A percentile compares a stretch with the other conserved stretches of the same genome.
Conservation (phyloP, 371 early-diverging fungal species). For the Syncephalastrum racemosum region DNA sequence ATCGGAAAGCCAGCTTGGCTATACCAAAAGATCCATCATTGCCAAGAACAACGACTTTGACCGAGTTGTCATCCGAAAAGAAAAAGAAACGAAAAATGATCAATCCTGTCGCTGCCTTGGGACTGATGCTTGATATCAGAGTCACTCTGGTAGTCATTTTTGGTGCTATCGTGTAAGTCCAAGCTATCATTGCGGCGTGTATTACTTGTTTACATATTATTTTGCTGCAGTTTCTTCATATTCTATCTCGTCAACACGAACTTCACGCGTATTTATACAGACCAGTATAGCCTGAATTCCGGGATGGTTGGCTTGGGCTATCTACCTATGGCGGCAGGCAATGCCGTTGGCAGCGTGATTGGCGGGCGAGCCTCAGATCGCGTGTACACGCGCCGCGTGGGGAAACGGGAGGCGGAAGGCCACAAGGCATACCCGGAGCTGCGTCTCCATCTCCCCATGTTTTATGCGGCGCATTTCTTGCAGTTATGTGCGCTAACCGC, state of each 20-base stretch:
- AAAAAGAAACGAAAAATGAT: not conserved
- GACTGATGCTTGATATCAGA: conserved; percentile 26
- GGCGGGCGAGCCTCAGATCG: conserved; percentile 40
- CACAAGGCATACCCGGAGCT: conserved; percentile 30
- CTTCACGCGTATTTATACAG: conserved; percentile 32
- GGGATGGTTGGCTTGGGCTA: conserved; percentile 39
- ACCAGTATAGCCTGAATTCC: conserved; percentile 32
- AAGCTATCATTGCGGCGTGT: not conserved
- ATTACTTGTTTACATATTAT: not conserved
- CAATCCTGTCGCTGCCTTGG: conserved; percentile 38
- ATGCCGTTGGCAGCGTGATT: conserved; percentile 29
- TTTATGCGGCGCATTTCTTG: conserved; percentile 18
- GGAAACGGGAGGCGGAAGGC: conserved; percentile 18
- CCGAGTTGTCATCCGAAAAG: not conserved
- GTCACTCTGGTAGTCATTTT: conserved; percentile 30
- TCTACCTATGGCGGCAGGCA: conserved; percentile 32
- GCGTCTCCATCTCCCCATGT: conserved; percentile 29
- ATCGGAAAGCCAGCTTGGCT: conserved; percentile 6
- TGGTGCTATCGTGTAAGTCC: conserved; percentile 36
- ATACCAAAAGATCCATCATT: not conserved
- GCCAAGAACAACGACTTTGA: not conserved
- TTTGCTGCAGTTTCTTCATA: conserved; percentile 24
- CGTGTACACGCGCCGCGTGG: conserved; percentile 21
- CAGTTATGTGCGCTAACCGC: conserved; percentile 21
- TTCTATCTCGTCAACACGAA: conserved; percentile 31